phyloP scores from a whole-genome alignment of 2,329 filamentous ascomycete genomes.

The Biscogniauxia marginata region DNA sequence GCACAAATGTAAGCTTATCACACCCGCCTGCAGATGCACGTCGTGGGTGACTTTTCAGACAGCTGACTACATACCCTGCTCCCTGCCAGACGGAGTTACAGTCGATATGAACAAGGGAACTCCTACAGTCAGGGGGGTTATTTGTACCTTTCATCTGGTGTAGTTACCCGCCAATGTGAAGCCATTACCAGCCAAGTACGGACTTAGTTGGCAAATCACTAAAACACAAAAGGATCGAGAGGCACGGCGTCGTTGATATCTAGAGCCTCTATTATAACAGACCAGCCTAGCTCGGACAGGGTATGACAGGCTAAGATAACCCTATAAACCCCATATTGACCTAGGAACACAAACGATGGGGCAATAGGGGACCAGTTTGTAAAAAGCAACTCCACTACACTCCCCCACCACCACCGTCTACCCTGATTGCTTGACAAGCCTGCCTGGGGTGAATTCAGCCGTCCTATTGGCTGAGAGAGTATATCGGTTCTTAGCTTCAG shows the following conservation, averaged over 20 bases:
- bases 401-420: neutral
- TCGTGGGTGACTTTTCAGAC: neutral
- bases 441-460: neutral
- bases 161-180: neutral
- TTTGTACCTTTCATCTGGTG: neutral
- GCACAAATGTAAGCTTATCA: neutral
- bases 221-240: too few relatives aligned
- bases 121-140: neutral
- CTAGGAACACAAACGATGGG: neutral
- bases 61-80: neutral
- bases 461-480: neutral
- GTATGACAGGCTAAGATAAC: neutral
- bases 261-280: neutral
- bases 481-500: neutral
- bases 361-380: neutral
- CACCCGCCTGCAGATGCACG: neutral
- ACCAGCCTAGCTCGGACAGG: too few relatives aligned
- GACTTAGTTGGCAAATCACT: neutral
- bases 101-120: neutral
- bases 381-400: neutral
- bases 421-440: neutral
- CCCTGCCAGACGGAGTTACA: neutral
- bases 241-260: too few relatives aligned
- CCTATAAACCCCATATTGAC: neutral
- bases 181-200: neutral